Percentiles rank a stretch among this genome's conserved stretches.
Evolutionary conservation across 345 rosid species (phyloP).

Genomic region (Raphanus raphanistrum): DNA sequence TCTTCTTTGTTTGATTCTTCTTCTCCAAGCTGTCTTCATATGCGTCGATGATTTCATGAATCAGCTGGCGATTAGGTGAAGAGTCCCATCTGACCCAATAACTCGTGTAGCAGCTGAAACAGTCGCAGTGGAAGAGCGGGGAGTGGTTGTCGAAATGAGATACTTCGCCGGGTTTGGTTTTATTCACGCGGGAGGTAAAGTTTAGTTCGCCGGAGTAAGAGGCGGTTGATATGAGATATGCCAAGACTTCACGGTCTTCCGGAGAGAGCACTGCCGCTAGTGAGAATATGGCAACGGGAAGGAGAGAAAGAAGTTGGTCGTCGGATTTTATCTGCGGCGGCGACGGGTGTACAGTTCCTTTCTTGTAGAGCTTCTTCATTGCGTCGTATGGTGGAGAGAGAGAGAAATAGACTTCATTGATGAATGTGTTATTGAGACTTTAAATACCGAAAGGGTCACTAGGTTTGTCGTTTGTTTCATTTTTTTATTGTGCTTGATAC

Average conservation of each 20-base stretch:
- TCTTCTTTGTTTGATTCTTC: conserved; percentile 36
- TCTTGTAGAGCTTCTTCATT: conserved; percentile 81
- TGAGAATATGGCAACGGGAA: conserved; percentile 70
- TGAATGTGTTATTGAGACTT: conserved; percentile 17
- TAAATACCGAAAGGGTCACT: conserved; percentile 28
- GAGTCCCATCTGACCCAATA: conserved; percentile 87
- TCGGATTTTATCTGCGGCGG: conserved; percentile 51
- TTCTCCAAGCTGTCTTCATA: conserved; percentile 53
- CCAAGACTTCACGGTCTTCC: conserved; percentile 61
- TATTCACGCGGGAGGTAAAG: conserved; percentile 21
- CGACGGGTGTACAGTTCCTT: conserved; percentile 78
- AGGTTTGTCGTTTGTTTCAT: neutral
- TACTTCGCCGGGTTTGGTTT: conserved; percentile 3
- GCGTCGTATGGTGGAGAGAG: conserved; percentile 14
- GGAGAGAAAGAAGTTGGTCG: conserved; percentile 59
- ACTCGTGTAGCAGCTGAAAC: conserved; percentile 77
- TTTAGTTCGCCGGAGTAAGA: conserved; percentile 35
- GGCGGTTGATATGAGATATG: conserved; percentile 60
- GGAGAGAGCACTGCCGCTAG: conserved; percentile 65
- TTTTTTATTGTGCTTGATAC: neutral
- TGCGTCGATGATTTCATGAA: conserved; percentile 79
- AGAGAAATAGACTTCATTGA: neutral
- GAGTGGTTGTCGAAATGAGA: conserved; percentile 42
- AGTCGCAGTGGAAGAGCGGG: conserved; percentile 63
- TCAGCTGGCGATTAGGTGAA: conserved; percentile 77